Conservation (phyloP, 2,329 filamentous ascomycete genomes). For the Stachybotrys chlorohalonatus region DNA sequence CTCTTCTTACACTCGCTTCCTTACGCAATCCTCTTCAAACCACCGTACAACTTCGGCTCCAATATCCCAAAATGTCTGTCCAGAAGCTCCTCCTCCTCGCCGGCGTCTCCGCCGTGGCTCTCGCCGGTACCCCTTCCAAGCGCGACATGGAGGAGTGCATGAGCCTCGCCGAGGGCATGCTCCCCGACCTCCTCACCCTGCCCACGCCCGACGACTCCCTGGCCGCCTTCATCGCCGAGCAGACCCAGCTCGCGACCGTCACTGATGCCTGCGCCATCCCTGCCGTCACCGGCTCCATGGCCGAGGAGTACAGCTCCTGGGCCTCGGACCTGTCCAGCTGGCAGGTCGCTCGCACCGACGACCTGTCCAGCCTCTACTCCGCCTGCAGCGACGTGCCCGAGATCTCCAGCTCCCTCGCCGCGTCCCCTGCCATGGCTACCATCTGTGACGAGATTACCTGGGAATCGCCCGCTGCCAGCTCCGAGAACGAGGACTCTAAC, state of each 20-base stretch:
- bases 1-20: neutral
- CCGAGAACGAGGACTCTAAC: neutral
- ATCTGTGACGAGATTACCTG: neutral
- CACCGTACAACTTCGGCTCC: conserved; percentile 1
- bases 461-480: neutral
- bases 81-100: conserved; percentile 5
- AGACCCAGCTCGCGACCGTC: conserved; percentile 11
- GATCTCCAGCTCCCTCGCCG: conserved; percentile 3
- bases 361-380: conserved; percentile 9
- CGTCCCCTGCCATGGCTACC: neutral
- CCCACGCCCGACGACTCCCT: conserved; percentile 11
- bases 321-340: conserved; percentile 11
- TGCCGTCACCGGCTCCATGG: conserved; percentile 15
- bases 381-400: conserved; percentile 20
- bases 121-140: conserved; percentile 5
- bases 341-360: conserved; percentile 8
- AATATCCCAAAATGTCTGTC: neutral
- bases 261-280: conserved; percentile 13
- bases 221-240: conserved; percentile 7
- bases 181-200: neutral
- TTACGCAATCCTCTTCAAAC: neutral
- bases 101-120: conserved; percentile 5
- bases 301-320: conserved; percentile 15
- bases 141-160: conserved; percentile 10
- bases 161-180: too few relatives aligned